Conservation (phyloP, 2,329 filamentous ascomycete genomes). For the Alternaria atra region DNA sequence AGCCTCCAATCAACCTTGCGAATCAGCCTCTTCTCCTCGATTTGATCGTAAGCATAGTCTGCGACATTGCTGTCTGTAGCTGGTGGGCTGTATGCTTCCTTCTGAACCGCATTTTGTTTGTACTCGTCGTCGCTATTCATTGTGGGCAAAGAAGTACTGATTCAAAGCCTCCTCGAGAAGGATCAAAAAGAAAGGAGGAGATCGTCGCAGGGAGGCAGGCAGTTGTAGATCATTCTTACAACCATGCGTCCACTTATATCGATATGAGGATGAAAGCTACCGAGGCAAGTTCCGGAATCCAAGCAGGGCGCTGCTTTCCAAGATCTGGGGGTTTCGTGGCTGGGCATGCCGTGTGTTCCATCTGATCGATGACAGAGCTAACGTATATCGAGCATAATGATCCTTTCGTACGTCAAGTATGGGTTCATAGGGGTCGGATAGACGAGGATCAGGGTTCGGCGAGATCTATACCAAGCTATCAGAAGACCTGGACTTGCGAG, state of each 20-base stretch:
- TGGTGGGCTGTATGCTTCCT: constrained; percentile 20
- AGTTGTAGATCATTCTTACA: background rate
- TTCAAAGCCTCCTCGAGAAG: background rate
- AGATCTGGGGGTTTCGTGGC: constrained; percentile 4
- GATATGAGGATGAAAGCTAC: background rate
- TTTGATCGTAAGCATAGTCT: constrained; percentile 22
- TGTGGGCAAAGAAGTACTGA: background rate
- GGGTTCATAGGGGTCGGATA: background rate
- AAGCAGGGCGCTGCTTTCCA: constrained; percentile 10
- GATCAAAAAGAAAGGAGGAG: background rate
- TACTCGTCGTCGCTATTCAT: constrained; percentile 26
- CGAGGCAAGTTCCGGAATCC: constrained; percentile 9
- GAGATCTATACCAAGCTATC: constrained; percentile 4
- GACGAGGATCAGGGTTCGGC: background rate
- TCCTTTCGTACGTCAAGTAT: background rate
- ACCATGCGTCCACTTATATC: constrained; percentile 12
- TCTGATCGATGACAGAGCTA: background rate
- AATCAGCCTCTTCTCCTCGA: constrained; percentile 32
- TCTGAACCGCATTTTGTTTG: constrained; percentile 14
- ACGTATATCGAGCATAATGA: background rate
- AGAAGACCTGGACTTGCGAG: background rate
- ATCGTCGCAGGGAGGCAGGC: background rate
- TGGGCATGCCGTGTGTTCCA: constrained; percentile 2
- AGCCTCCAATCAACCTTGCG: constrained; percentile 50
- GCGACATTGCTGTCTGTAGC: background rate